A percentile compares a stretch with the other conserved stretches of the same genome.
phyloP scores from a whole-genome alignment of 2,329 filamentous ascomycete genomes.

The Colletotrichum kahawae region DNA sequence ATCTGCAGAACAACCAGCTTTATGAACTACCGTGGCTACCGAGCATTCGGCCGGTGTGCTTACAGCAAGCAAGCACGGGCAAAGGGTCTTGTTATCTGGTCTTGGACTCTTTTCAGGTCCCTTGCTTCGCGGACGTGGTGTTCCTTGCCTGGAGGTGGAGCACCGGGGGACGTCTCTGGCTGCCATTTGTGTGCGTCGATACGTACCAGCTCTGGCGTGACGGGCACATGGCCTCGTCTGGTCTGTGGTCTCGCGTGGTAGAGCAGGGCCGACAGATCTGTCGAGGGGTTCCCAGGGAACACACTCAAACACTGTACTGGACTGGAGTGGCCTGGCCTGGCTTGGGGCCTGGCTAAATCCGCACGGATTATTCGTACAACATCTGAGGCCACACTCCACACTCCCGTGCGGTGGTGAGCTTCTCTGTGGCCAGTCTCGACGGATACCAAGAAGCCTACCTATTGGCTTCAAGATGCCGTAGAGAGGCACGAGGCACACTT shows the following conservation, averaged over 20 bases:
- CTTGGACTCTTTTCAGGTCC: background rate
- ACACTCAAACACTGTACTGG: background rate
- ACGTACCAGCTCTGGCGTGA: constrained; percentile 3
- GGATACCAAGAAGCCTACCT: background rate
- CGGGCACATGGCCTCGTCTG: constrained; percentile 17
- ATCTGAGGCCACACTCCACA: background rate
- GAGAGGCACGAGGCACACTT: constrained; percentile 1
- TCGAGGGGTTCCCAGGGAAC: background rate
- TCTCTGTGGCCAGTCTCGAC: background rate
- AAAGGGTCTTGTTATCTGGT: background rate
- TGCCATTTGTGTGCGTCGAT: background rate
- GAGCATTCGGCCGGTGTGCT: background rate
- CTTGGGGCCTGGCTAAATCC: background rate
- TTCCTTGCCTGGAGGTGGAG: constrained; percentile 1
- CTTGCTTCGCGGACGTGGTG: constrained; percentile 14
- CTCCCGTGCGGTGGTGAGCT: background rate
- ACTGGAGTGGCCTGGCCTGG: background rate
- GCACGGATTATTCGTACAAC: background rate
- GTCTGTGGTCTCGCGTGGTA: constrained; percentile 19
- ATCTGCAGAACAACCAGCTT: background rate
- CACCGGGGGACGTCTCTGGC: background rate
- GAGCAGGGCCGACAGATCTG: constrained; percentile 15
- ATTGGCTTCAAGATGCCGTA: background rate
- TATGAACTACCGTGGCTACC: background rate
- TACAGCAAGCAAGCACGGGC: background rate